A percentile compares a stretch with the other conserved stretches of the same genome.
Conservation (phyloP, 108 stramenopile species). For the Cyclotella baltica region DNA sequence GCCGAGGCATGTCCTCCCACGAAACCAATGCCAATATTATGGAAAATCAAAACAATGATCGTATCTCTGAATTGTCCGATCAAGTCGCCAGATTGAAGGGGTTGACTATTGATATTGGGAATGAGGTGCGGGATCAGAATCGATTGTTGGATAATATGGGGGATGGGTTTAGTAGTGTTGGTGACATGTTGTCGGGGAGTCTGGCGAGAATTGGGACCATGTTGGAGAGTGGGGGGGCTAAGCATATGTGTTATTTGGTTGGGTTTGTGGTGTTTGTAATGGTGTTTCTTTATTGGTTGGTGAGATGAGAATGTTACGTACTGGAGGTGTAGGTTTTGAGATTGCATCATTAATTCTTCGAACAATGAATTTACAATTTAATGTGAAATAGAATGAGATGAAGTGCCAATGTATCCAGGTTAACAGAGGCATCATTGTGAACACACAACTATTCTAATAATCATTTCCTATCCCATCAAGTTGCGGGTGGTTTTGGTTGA, state of each 20-base stretch:
- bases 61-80: constrained; percentile 81
- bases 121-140: constrained; percentile 91
- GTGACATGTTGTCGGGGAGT: constrained; percentile 76
- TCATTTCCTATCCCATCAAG: too few relatives aligned
- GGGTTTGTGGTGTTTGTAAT: constrained; percentile 85
- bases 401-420: too few relatives aligned
- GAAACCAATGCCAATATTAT: constrained; percentile 85
- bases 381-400: too few relatives aligned
- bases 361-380: too few relatives aligned
- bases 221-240: constrained; percentile 81
- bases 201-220: constrained; percentile 85
- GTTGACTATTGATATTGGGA: constrained; percentile 88
- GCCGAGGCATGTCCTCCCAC: constrained; percentile 53
- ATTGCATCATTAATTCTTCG: too few relatives aligned
- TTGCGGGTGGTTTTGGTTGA: too few relatives aligned
- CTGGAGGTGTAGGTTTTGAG: too few relatives aligned
- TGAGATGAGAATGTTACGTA: constrained; percentile 40
- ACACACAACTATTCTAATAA: too few relatives aligned
- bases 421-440: too few relatives aligned
- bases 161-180: constrained; percentile 77
- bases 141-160: constrained; percentile 86
- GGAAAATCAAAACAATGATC: constrained; percentile 91
- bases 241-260: constrained; percentile 92
- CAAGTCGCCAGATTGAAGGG: constrained; percentile 89
- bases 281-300: constrained; percentile 86